These are phyloP conservation scores for Tuber indicum DNA, from an alignment of 495 filamentous ascomycete genomes.

Conservation along the genomic window DNA sequence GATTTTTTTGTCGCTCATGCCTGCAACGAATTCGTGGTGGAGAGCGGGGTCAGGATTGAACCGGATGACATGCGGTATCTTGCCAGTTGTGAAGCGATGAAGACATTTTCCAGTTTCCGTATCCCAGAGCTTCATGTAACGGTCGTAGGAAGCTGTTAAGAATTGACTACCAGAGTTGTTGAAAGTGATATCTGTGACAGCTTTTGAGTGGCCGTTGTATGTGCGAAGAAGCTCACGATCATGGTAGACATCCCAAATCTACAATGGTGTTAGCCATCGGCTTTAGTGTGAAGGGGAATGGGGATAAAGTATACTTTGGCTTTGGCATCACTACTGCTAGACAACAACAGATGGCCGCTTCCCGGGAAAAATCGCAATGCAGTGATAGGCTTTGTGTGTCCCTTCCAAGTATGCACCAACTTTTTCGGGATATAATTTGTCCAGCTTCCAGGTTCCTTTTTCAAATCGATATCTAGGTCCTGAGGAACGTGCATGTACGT, in stretches of 20 bases:
- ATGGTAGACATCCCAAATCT: slow-evolving; percentile 90
- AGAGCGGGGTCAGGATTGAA: slow-evolving; percentile 78
- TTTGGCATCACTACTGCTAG: slow-evolving; percentile 75
- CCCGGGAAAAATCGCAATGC: slow-evolving; percentile 79
- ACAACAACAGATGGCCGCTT: slow-evolving; percentile 81
- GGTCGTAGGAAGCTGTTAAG: slow-evolving; percentile 86
- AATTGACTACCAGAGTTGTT: slow-evolving; percentile 74
- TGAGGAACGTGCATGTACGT: slow-evolving; percentile 96
- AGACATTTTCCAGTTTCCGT: slow-evolving; percentile 87
- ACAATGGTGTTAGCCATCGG: slow-evolving; percentile 13
- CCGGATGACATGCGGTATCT: slow-evolving; percentile 87
- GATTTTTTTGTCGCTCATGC: slow-evolving; percentile 98
- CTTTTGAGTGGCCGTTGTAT: slow-evolving; percentile 83
- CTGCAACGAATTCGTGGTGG: slow-evolving; percentile 84
- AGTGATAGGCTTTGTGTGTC: slow-evolving; percentile 72
- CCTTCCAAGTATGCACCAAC: slow-evolving; percentile 81
- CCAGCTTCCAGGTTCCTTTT: slow-evolving; percentile 66
- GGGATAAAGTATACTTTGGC: slow-evolving; percentile 52
- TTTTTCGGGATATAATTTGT: slow-evolving; percentile 95
- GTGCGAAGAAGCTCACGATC: slow-evolving; percentile 78
- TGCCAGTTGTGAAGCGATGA: slow-evolving; percentile 79
- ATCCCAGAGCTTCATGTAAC: slow-evolving; percentile 95
- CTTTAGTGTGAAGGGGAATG: background rate
- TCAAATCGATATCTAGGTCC: slow-evolving; percentile 82
- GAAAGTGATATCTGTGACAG: slow-evolving; percentile 85